Evolutionary conservation across 176 grass and related monocot genomes (phyloP), one percentile per base, ranked within the genome.

Genomic region (Canna indica): DNA sequence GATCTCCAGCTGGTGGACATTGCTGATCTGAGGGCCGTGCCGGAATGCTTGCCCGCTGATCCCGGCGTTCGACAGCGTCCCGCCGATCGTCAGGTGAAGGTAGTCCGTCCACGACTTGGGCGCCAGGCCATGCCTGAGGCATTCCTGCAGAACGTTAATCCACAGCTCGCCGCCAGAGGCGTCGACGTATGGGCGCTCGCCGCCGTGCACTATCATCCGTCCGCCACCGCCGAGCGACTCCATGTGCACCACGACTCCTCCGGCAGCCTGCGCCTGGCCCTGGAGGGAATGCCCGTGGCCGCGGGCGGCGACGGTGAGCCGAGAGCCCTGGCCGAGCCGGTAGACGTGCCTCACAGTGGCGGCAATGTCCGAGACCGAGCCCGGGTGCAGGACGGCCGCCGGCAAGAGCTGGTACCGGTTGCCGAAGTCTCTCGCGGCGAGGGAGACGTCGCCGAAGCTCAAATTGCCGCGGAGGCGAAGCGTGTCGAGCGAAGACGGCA

Each of bases 271-370:
- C 24, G 71, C 53, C 71, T 73, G 71, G 33, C 71, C 71, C 3
- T 61, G 36, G 35, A 73, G 53, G n/a, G 71, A 73, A 35, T 73
- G 71, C 53, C 71, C 71, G 26, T 73, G 71, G 71, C 71, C 71
- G 36, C 35, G 71, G 25, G 71, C 71, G 2, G 71, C 71, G 14
- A 73, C 53, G 1, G 53, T 73, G 27, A 73, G 35, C 9, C 8
- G 31, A 9, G 69, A 54, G 2, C 7, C 16, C 26, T 7, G 1
- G 9, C 47, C 69, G 44, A 72, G 7, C 31, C 17, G 18, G 22
- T 24, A 72, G 9, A 72, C 69, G 31, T 72, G 69, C 47, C 31
- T 53, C 3, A 72, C 31, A 0, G 69, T 15, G 17, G 46, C 13
- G 0, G 59, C 25, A 16, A 73, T 17, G 53, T 73, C 71, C 3